These are phyloP conservation scores for Podospora bellae-mahoneyi DNA, from an alignment of 495 filamentous ascomycete genomes.

Conservation along the genomic window DNA sequence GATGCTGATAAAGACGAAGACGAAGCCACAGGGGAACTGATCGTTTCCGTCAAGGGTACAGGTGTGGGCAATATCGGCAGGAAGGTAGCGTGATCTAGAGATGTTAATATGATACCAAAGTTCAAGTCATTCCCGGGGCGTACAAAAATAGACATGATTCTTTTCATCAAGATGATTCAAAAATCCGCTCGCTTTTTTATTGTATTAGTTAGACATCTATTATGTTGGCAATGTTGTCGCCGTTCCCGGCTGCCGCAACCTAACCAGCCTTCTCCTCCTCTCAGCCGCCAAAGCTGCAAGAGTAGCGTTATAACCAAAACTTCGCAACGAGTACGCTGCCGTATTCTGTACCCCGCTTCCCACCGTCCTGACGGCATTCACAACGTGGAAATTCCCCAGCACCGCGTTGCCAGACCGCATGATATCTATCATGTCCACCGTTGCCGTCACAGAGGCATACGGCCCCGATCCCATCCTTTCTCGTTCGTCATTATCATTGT, in stretches of 20 bases:
- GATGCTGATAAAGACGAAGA: conserved; percentile 62
- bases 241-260: conserved; percentile 14
- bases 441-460: conserved; percentile 44
- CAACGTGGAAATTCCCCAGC: conserved; percentile 65
- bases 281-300: conserved; percentile 45
- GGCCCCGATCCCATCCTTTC: conserved; percentile 44
- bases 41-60: conserved; percentile 87
- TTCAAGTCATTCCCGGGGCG: neutral
- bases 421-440: conserved; percentile 49
- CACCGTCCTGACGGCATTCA: conserved; percentile 62
- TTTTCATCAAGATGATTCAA: neutral
- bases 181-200: neutral
- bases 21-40: conserved; percentile 59
- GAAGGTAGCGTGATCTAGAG: conserved; percentile 70
- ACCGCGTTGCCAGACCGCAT: conserved; percentile 67
- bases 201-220: conserved; percentile 8
- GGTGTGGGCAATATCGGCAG: conserved; percentile 94
- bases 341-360: conserved; percentile 53
- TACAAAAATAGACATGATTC: neutral
- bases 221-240: neutral
- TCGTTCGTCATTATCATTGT: conserved; percentile 29
- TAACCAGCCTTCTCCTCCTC: conserved; percentile 38
- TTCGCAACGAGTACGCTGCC: conserved; percentile 49
- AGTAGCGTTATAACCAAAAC: conserved; percentile 48
- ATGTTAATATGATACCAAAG: neutral